Evolutionary conservation across 2,329 filamentous ascomycete genomes (phyloP), one percentile per base, ranked within the genome.

Genomic region (Aspergillus viridinutans): DNA sequence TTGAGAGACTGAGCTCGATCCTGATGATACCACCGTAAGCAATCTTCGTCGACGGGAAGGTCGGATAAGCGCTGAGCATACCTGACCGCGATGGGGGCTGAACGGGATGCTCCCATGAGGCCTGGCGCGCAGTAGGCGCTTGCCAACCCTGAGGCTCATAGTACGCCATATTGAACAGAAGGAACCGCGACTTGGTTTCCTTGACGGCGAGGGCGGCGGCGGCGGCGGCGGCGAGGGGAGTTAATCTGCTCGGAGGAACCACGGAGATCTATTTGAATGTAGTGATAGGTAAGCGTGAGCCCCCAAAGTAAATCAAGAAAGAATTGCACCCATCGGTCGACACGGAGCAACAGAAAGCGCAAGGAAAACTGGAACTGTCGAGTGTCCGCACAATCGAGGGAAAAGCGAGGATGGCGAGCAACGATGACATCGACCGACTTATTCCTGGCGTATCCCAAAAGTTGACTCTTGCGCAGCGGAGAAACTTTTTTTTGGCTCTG

Each of bases 1-100:
- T 54, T 86, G 84, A 63, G 85, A 85, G 52, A 88, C 87, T 57
- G 89, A 92, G 75, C 83, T 91, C 61, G 89, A 85, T 76, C 89
- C 89, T 90, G 52, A 51, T 23, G 29, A 52, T 10, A 57, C 10
- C 29, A 17, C 29, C 28, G 52, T 64, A n/a, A 60, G 62, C 51
- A 48, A 54, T 23, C 40, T 48, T 53, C 47, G 48, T 61, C 66
- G 64, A 61, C 68, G 61, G 66, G 38, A n/a, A 28, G 29, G 51
- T 48, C 49, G 9, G 29, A 14, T 38, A 40, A 49, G 42, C 25
- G 52, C 56, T 32, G 48, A 35, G 25, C 80, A 71, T 84, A 88
- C 85, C 86, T 72, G 88, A 90, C 70, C 87, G 85, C 65, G 87
- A 88, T 42, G 87, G 87, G 60, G 87, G 87, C 43, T 47, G 43